Evolutionary conservation across 352 stramenopile genomes (phyloP).

Genomic region (Pelagophyceae sp.): DNA sequence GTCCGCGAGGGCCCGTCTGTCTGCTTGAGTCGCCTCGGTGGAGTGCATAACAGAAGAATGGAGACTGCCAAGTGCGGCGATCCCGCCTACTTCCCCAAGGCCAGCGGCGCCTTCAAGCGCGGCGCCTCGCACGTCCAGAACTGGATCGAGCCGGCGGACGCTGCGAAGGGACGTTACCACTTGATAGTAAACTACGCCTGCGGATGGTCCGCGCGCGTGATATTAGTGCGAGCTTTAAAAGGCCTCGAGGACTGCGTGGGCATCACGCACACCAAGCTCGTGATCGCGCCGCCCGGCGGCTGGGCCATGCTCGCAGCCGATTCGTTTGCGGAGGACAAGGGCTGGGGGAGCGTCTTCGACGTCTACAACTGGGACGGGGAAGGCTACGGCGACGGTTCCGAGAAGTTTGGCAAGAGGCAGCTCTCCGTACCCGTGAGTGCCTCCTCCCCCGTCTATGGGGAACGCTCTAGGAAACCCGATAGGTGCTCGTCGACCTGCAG

Average conservation of each 20-base stretch:
- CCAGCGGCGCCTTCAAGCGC: background rate
- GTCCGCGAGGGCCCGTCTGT: too few species aligned
- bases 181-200: background rate
- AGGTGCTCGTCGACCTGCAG: constrained; percentile 84
- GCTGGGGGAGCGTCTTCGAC: background rate
- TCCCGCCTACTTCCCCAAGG: background rate
- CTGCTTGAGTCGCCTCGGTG: too few species aligned
- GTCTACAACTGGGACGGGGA: background rate
- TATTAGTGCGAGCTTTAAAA: background rate
- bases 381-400: background rate
- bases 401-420: background rate
- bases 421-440: background rate
- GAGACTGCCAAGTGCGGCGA: background rate
- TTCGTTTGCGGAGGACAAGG: background rate
- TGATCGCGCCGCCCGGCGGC: background rate
- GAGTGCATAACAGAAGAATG: too few species aligned
- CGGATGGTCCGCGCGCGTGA: background rate
- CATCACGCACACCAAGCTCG: background rate
- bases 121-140: background rate
- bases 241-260: background rate
- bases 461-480: too few species aligned
- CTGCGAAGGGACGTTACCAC: background rate
- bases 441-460: too few species aligned
- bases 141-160: background rate
- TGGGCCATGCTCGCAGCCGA: background rate